A percentile compares a stretch with the other conserved stretches of the same genome.
Conservation (phyloP, 495 filamentous ascomycete genomes). For the Sordaria brevicollis region DNA sequence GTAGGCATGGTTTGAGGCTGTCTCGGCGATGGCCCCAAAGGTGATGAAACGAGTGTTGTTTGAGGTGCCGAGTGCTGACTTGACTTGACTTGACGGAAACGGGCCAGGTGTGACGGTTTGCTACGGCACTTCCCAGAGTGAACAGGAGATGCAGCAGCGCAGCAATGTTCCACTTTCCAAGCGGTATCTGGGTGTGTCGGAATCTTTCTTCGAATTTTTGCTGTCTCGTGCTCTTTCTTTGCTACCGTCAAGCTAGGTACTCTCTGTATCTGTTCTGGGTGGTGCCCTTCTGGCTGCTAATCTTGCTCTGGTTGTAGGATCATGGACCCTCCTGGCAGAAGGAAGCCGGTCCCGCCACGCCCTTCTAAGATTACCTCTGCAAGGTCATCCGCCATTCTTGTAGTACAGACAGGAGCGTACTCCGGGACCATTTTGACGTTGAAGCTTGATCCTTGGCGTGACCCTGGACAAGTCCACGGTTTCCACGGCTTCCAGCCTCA, state of each 20-base stretch:
- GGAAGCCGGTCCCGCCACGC: slow-evolving; percentile 17
- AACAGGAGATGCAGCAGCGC: slow-evolving; percentile 25
- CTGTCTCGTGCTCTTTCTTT: slow-evolving; percentile 42
- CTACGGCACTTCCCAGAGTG: slow-evolving; percentile 24
- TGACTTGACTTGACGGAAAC: not conserved
- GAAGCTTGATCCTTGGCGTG: slow-evolving; percentile 11
- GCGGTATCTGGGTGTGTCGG: slow-evolving; percentile 19
- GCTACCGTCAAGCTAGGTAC: slow-evolving; percentile 53
- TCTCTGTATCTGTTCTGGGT: slow-evolving; percentile 18
- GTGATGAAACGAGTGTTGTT: not conserved
- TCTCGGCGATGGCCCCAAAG: not conserved
- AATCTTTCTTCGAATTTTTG: slow-evolving; percentile 28
- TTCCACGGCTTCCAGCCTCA: slow-evolving; percentile 6
- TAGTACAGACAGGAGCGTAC: slow-evolving; percentile 33
- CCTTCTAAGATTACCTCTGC: slow-evolving; percentile 38
- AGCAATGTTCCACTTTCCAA: slow-evolving; percentile 11
- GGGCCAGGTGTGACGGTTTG: slow-evolving; percentile 5
- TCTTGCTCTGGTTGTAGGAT: slow-evolving; percentile 21
- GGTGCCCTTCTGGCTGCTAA: slow-evolving; percentile 42
- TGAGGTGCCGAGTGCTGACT: not conserved
- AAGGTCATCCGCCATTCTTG: slow-evolving; percentile 16
- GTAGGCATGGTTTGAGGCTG: not conserved
- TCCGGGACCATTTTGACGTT: slow-evolving; percentile 13
- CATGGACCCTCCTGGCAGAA: slow-evolving; percentile 1
- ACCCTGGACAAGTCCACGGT: not conserved